Conservation (phyloP, 306 rosid genomes). For the Abrus pulchellus region DNA sequence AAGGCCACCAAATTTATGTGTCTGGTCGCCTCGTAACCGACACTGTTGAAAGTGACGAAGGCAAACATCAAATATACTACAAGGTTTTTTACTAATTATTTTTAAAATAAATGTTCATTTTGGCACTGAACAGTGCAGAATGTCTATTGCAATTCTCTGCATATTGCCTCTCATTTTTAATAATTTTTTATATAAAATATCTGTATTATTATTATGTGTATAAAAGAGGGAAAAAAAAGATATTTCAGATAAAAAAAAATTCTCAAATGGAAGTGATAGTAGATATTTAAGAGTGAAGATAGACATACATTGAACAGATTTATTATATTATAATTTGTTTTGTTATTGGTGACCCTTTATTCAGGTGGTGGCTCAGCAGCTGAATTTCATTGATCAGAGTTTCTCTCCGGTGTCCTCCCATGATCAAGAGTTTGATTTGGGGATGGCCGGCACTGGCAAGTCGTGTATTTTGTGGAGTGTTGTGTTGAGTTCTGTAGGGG, state of each 20-base stretch:
- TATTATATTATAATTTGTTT: neutral
- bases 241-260: too few species aligned
- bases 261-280: too few species aligned
- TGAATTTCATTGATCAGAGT: constrained; percentile 81
- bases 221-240: too few species aligned
- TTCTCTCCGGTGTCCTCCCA: constrained; percentile 44
- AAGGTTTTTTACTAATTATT: constrained; percentile 61
- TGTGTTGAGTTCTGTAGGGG: constrained; percentile 15
- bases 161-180: too few species aligned
- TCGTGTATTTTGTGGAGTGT: constrained; percentile 28
- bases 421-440: constrained; percentile 64
- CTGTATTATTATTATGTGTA: too few species aligned
- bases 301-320: too few species aligned
- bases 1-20: constrained; percentile 81
- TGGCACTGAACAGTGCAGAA: neutral
- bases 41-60: constrained; percentile 73
- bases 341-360: neutral
- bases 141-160: too few species aligned
- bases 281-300: too few species aligned
- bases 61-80: constrained; percentile 84
- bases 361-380: constrained; percentile 87
- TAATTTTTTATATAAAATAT: too few species aligned
- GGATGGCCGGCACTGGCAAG: constrained; percentile 59
- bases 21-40: constrained; percentile 82
- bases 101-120: neutral